Base-by-base conservation (phyloP, 164 flowering plant genomes). In the Warburgia ugandensis region DNA sequence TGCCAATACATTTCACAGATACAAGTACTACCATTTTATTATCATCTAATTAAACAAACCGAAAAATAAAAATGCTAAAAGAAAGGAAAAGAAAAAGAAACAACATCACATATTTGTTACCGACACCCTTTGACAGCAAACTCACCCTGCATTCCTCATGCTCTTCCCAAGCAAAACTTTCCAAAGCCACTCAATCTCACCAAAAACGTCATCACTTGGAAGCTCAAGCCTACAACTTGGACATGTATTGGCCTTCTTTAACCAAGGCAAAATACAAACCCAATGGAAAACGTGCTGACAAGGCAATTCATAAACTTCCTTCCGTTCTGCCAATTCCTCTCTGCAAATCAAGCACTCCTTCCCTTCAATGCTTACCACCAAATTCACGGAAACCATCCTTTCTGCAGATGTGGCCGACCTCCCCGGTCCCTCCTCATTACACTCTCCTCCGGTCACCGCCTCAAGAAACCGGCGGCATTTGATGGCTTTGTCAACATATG, bases 161-260 rank as follows among this genome's bases (percentile, higher is more conserved):
- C 71, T 58, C 45, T 62, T 55, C 52, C 65, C 67, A 35, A 68
- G 59, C 23, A 91, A 37, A 49, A 71, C 51, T 14, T 68, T 73
- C 94, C 94, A 79, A 52, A 86, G 69, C 70, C 99, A 80, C 58
- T 70, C 66, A 66, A 92, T 80, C 84, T 92, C 99, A 0, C 71
- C 76, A 54, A 65, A 68, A 1, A 84, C 79, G 50, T 86, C 95
- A 29, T 88, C 92, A 3, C 84, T 69, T 5, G 97, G 99, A 1
- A 88, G 76, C 67, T 55, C 71, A 45, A 75, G 73, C 64, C 97
- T 59, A 66, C 99, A 92, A 46, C 73, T 80, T 2, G 99, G 99
- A 52, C 99, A 92, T 31, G 97, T 88, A 74, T 76, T 86, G 55
- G 59, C 75, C 70, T 73, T 82, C 69, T 55, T 61, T 44, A 88